phyloP scores from a whole-genome alignment of 169 alveolate genomes.

The Plasmodium fragile region DNA sequence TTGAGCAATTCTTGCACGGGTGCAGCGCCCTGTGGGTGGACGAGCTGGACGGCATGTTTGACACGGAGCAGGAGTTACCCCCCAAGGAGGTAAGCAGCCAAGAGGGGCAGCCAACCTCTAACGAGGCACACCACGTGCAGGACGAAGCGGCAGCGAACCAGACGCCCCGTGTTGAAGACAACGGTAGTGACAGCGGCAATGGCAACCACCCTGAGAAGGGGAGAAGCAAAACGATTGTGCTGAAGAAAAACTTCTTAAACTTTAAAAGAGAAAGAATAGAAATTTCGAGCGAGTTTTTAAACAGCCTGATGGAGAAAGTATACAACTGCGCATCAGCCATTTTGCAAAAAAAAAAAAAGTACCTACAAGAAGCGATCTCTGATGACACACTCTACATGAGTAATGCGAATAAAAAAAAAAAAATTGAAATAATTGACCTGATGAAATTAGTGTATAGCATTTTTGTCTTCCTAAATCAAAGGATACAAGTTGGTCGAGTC shows the following conservation, averaged over 20 bases:
- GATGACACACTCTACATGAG: constrained; percentile 8
- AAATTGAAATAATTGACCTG: constrained; percentile 44
- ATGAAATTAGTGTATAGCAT: constrained; percentile 60
- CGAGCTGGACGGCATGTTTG: background rate
- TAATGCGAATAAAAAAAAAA: constrained; percentile 31
- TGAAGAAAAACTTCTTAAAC: constrained; percentile 19
- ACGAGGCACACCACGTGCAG: background rate
- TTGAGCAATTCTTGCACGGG: background rate
- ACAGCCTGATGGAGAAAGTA: constrained; percentile 30
- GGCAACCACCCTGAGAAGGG: background rate
- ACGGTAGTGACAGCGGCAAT: background rate
- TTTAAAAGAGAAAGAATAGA: constrained; percentile 38
- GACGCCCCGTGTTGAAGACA: too few species aligned
- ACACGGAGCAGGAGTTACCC: background rate
- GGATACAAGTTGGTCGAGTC: constrained; percentile 5
- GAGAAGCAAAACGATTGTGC: background rate
- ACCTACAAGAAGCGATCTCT: background rate
- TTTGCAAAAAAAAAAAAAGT: constrained; percentile 3
- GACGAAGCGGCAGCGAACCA: too few species aligned
- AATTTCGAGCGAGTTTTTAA: constrained; percentile 45
- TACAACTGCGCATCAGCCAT: constrained; percentile 16
- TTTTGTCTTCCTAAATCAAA: constrained; percentile 54
- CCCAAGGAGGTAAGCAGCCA: background rate
- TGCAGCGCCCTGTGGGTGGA: background rate
- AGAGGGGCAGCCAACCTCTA: background rate